Evolutionary conservation across 805 yeast species (phyloP).

Genomic region (Wickerhamiella kurtzmanii): DNA sequence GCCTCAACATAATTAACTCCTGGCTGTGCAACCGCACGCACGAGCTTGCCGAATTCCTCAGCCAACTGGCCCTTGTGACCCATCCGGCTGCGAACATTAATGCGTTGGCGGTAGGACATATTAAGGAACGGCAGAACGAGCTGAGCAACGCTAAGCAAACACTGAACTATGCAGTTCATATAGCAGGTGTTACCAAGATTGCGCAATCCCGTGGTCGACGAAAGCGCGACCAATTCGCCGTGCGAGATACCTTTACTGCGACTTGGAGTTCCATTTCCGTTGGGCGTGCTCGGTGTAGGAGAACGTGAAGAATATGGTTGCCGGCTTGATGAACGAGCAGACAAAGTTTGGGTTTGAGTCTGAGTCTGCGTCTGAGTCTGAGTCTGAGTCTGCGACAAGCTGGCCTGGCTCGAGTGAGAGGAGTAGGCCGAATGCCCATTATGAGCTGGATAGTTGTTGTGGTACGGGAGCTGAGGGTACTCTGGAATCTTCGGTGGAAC

Average conservation of each 20-base stretch:
- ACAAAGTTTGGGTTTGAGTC: too few relatives aligned
- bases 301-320: too few relatives aligned
- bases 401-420: too few relatives aligned
- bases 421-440: too few relatives aligned
- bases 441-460: too few relatives aligned
- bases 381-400: too few relatives aligned
- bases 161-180: constrained; percentile 76
- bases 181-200: constrained; percentile 85
- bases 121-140: constrained; percentile 48
- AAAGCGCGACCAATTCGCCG: neutral
- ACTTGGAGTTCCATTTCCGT: neutral
- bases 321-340: too few relatives aligned
- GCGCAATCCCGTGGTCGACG: constrained; percentile 47
- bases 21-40: constrained; percentile 33
- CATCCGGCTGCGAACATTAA: constrained; percentile 56
- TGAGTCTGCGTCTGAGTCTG: too few relatives aligned
- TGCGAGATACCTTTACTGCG: neutral
- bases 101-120: constrained; percentile 48
- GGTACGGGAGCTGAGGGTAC: neutral
- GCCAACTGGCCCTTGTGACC: constrained; percentile 77
- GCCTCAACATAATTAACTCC: constrained; percentile 42
- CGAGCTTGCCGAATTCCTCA: constrained; percentile 47
- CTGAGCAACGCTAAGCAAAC: constrained; percentile 58
- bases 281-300: too few relatives aligned
- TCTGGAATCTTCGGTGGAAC: neutral